Evolutionary conservation across 1,284 basidiomycete species (phyloP), one percentile per base, ranked within the genome.

Genomic region (Ganoderma sinense): DNA sequence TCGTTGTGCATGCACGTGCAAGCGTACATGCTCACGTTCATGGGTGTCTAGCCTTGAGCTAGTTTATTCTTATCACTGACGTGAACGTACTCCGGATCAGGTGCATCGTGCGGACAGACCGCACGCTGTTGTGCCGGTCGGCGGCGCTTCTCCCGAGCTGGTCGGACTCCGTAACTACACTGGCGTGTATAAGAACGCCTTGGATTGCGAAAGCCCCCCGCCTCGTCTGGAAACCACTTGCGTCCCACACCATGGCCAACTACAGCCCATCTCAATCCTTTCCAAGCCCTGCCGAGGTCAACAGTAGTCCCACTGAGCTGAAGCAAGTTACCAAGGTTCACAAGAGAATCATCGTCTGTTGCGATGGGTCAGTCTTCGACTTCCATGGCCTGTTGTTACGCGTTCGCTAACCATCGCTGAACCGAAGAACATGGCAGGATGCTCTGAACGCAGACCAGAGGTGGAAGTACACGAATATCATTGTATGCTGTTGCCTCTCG

Each of bases 271-370:
- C 26, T 29, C 36, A 39, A 26, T 3, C n/a, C 40, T 40, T 26
- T 26, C 23, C 7, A 0, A 39, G 20, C 23, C 40, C 59, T 61
- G 8, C 23, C 8, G 59, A 61, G n/a, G 26, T 43, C 40, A 61
- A 29, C 23, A 43, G 39, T 40, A 23, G 29, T 18, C 16, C 41
- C 5, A 8, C 20, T n/a, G 45, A 13, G n/a, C n/a, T 23, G 14
- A 14, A 13, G 23, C 39, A 53, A 53, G 13, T 43, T 13, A n/a
- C 62, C 14, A 51, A 18, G 36, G 23, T 33, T 62, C 75, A 81
- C 73, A 91, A 92, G 76, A 82, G 90, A 66, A 87, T 92, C 48
- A 82, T 92, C 58, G 83, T 93, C 33, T 91, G 90, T 71, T 93
- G 91, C 73, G 91, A 93, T 76, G 91, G 91, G 91, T 89, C 69